Evolutionary conservation across 352 stramenopile genomes (phyloP).

Genomic region (Thalassiosira oceanica): DNA sequence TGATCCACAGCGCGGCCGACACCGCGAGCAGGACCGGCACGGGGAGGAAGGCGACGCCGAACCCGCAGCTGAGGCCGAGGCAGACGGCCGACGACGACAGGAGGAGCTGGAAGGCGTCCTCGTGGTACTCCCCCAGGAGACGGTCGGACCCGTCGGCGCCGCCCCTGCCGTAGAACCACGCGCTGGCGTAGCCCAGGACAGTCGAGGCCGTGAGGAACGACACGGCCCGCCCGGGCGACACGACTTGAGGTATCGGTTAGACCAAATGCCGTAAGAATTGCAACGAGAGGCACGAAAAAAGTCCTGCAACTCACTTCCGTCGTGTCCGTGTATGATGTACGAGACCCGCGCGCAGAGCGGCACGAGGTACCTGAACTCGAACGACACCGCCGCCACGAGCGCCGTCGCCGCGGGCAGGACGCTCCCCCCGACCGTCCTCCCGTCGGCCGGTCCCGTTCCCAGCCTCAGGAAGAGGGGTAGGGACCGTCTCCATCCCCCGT

Average conservation of each 20-base stretch:
- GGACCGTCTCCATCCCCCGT: conserved; percentile 25
- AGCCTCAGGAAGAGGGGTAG: conserved; percentile 43
- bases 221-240: conserved; percentile 40
- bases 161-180: conserved; percentile 60
- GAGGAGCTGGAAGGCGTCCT: conserved; percentile 67
- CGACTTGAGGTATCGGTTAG: too few species aligned
- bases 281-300: too few species aligned
- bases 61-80: conserved; percentile 57
- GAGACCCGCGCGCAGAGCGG: conserved; percentile 50
- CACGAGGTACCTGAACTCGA: conserved; percentile 66
- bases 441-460: conserved; percentile 17
- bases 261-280: too few species aligned
- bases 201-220: conserved; percentile 52
- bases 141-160: conserved; percentile 38
- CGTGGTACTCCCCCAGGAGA: conserved; percentile 74
- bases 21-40: conserved; percentile 63
- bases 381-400: conserved; percentile 45
- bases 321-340: conserved; percentile 71
- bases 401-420: conserved; percentile 43
- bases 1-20: conserved; percentile 54
- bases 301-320: too few species aligned
- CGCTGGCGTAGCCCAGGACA: conserved; percentile 33
- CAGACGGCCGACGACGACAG: conserved; percentile 44
- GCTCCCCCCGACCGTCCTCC: conserved; percentile 39
- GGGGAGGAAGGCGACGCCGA: conserved; percentile 64